Evolutionary conservation across 2,329 filamentous ascomycete species (phyloP).

Genomic region (Capronia epimyces): DNA sequence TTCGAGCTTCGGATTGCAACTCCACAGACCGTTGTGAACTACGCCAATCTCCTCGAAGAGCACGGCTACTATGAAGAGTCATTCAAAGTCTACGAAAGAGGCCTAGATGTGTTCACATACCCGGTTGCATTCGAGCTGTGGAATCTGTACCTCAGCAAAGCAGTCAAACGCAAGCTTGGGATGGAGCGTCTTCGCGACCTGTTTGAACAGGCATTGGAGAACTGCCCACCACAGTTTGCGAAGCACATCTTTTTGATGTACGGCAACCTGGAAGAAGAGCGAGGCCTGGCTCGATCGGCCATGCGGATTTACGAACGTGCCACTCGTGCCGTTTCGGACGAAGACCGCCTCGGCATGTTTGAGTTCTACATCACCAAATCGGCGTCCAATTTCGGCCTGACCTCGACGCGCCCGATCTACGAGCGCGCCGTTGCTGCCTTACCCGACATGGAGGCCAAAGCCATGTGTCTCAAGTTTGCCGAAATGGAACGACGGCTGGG

Average conservation of each 20-base stretch:
- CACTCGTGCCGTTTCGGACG: constrained; percentile 87
- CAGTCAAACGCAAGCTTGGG: constrained; percentile 89
- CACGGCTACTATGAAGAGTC: constrained; percentile 93
- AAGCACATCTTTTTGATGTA: constrained; percentile 98
- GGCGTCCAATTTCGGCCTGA: constrained; percentile 93
- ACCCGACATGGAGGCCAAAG: constrained; percentile 84
- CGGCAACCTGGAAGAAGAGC: constrained; percentile 90
- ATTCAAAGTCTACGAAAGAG: constrained; percentile 95
- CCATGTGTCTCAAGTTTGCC: constrained; percentile 98
- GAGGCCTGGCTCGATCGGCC: constrained; percentile 86
- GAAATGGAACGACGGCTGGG: constrained; percentile 90
- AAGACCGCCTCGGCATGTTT: constrained; percentile 95
- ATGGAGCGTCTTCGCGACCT: constrained; percentile 91
- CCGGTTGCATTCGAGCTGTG: constrained; percentile 97
- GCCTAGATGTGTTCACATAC: constrained; percentile 96
- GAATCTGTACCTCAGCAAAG: constrained; percentile 97
- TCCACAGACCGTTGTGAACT: constrained; percentile 97
- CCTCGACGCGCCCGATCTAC: constrained; percentile 91
- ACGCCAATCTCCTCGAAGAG: constrained; percentile 90
- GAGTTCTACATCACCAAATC: constrained; percentile 99
- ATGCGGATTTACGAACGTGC: constrained; percentile 99
- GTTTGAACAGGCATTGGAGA: constrained; percentile 94
- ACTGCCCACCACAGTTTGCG: constrained; percentile 89
- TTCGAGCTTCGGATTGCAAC: constrained; percentile 98
- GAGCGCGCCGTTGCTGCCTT: constrained; percentile 91